Percentiles rank a stretch among this genome's conserved stretches.
phyloP scores from a whole-genome alignment of 2,329 filamentous ascomycete species.

The Nothopassalora personata region DNA sequence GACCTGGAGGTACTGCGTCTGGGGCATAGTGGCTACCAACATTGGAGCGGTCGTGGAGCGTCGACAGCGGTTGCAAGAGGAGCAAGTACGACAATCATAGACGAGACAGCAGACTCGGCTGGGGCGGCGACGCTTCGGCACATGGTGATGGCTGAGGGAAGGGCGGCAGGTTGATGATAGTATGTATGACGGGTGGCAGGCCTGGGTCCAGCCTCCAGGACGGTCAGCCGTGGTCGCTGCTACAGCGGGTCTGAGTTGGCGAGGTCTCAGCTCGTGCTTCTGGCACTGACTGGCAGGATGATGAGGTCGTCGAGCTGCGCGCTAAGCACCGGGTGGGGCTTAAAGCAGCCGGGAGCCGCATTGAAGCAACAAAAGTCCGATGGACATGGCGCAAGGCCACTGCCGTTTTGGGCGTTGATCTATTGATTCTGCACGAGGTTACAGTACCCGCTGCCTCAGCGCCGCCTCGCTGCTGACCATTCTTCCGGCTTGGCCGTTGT shows the following conservation, averaged over 20 bases:
- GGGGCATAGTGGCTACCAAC: slow-evolving; percentile 16
- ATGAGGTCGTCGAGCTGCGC: slow-evolving; percentile 16
- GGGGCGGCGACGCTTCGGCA: not conserved
- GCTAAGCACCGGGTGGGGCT: slow-evolving; percentile 9
- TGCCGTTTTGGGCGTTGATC: slow-evolving; percentile 7
- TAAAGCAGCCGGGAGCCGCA: slow-evolving; percentile 15
- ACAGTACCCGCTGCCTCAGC: not conserved
- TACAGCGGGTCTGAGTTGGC: not conserved
- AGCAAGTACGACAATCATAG: not conserved
- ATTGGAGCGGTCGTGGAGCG: slow-evolving; percentile 9
- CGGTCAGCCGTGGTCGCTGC: not conserved
- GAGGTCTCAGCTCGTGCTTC: slow-evolving; percentile 1
- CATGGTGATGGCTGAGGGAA: not conserved
- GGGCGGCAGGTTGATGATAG: slow-evolving; percentile 4
- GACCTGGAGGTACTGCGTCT: slow-evolving; percentile 33
- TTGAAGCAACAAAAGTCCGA: slow-evolving; percentile 15
- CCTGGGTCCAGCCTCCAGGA: not conserved
- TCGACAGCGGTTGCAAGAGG: not conserved
- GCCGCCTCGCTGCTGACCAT: slow-evolving; percentile 1
- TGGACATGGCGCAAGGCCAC: slow-evolving; percentile 5
- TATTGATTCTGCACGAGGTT: slow-evolving; percentile 14
- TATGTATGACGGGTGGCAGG: slow-evolving; percentile 11
- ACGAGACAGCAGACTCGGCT: not conserved
- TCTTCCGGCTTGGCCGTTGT: slow-evolving; percentile 3
- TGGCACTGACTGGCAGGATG: no score